These are phyloP conservation scores for Aspergillus neoniger DNA, from an alignment of 2,329 filamentous ascomycete genomes.

Conservation along the genomic window DNA sequence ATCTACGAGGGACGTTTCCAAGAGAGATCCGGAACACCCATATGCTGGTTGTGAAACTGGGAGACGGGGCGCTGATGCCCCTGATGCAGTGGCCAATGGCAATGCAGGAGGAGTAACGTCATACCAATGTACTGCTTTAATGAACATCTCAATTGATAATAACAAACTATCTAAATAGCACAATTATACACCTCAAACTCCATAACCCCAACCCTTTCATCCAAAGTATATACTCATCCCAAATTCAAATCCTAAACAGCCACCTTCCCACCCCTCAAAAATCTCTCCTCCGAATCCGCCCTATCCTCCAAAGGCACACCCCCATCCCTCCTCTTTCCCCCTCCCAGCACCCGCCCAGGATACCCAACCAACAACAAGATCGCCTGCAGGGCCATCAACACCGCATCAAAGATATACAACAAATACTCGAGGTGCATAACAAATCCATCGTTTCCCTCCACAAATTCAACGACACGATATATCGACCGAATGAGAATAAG, in stretches of 20 bases:
- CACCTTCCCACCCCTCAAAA: too few relatives aligned
- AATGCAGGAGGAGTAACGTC: too few relatives aligned
- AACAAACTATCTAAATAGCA: too few relatives aligned
- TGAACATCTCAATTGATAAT: too few relatives aligned
- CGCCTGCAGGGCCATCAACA: constrained; percentile 28
- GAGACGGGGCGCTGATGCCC: not conserved
- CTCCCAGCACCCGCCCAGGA: not conserved
- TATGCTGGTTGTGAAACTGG: not conserved
- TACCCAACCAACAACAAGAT: not conserved
- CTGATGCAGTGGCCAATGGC: constrained; percentile 16
- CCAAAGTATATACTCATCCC: not conserved
- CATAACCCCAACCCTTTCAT: not conserved
- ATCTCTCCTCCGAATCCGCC: not conserved
- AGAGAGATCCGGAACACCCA: constrained; percentile 12
- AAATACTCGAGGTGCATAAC: constrained; percentile 34
- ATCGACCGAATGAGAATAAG: constrained; percentile 37
- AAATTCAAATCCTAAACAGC: too few relatives aligned
- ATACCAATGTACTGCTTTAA: too few relatives aligned
- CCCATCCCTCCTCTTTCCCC: not conserved
- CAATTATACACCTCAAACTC: too few relatives aligned
- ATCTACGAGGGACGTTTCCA: not conserved
- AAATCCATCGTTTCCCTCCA: constrained; percentile 33
- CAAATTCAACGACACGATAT: constrained; percentile 37
- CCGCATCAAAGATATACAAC: constrained; percentile 38
- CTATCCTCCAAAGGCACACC: not conserved